Percentiles rank a stretch among this genome's conserved stretches.
These are phyloP conservation scores for Penstemon davidsonii DNA, from an alignment of 257 asterid genomes.

Conservation along the genomic window DNA sequence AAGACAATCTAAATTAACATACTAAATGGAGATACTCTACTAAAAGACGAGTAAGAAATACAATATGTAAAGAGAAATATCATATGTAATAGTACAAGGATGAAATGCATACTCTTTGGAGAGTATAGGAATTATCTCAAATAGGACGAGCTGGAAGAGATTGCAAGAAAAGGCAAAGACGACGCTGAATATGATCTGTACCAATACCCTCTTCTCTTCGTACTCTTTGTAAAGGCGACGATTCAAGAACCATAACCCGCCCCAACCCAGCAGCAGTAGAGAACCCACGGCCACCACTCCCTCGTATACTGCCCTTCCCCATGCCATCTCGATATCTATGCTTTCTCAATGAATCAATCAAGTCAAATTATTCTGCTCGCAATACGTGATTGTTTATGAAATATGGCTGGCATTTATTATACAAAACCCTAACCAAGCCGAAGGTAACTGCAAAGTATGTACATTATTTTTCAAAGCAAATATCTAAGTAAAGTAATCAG, in stretches of 20 bases:
- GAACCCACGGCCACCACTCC: conserved; percentile 83
- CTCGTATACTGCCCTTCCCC: conserved; percentile 72
- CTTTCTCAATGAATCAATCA: conserved; percentile 10
- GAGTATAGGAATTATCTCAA: conserved; percentile 86
- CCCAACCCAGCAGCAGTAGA: conserved; percentile 78
- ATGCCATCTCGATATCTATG: conserved; percentile 52
- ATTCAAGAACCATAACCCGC: conserved; percentile 92
- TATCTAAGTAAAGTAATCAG: too few species aligned
- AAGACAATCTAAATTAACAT: conserved; percentile 1
- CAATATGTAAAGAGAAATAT: background rate
- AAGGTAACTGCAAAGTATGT: too few species aligned
- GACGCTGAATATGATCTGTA: conserved; percentile 95
- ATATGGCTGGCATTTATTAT: too few species aligned
- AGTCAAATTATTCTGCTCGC: too few species aligned
- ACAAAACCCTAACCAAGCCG: too few species aligned
- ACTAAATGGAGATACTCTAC: conserved; percentile 14
- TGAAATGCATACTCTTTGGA: conserved; percentile 65
- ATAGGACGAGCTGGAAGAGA: conserved; percentile 91
- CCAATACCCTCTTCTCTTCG: conserved; percentile 91
- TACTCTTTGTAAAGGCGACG: conserved; percentile 92
- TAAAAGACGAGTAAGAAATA: conserved; percentile 5
- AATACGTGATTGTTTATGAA: too few species aligned
- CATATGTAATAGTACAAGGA: background rate
- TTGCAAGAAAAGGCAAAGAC: conserved; percentile 96
- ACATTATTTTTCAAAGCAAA: too few species aligned